Percentiles rank a stretch among this genome's conserved stretches.
phyloP scores from a whole-genome alignment of 768 basidiomycete species.

The Phaeotremella skinneri region DNA sequence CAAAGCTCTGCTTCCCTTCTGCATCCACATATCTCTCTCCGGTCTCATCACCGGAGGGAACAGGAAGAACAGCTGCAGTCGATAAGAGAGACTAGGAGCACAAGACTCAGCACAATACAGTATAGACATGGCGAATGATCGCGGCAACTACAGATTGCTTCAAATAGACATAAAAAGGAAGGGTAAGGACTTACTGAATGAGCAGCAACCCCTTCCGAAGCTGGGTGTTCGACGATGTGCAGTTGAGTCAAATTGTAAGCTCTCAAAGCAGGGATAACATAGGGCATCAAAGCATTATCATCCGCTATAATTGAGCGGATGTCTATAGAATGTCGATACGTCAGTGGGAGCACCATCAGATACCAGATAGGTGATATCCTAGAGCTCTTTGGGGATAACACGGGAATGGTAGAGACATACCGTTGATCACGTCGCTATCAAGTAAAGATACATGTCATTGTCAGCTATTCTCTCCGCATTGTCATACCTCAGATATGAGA shows the following conservation, averaged over 20 bases:
- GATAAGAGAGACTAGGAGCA: constrained; percentile 72
- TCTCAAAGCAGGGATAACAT: constrained; percentile 71
- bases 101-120: constrained; percentile 9
- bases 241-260: constrained; percentile 88
- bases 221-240: constrained; percentile 79
- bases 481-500: too few species aligned
- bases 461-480: too few species aligned
- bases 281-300: constrained; percentile 75
- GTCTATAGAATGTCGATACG: constrained; percentile 57
- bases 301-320: constrained; percentile 84
- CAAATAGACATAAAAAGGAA: not conserved
- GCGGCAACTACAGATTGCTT: not conserved
- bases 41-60: constrained; percentile 54
- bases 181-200: constrained; percentile 62
- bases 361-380: constrained; percentile 7
- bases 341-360: constrained; percentile 1
- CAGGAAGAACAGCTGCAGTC: constrained; percentile 61
- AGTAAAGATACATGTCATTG: constrained; percentile 8
- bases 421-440: constrained; percentile 74
- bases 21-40: constrained; percentile 80
- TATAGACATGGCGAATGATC: too few species aligned
- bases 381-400: not conserved
- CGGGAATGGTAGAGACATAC: constrained; percentile 52
- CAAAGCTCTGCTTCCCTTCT: constrained; percentile 70
- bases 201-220: constrained; percentile 54